phyloP scores from a whole-genome alignment of 495 filamentous ascomycete species.

The Hypoxylon lenormandii region DNA sequence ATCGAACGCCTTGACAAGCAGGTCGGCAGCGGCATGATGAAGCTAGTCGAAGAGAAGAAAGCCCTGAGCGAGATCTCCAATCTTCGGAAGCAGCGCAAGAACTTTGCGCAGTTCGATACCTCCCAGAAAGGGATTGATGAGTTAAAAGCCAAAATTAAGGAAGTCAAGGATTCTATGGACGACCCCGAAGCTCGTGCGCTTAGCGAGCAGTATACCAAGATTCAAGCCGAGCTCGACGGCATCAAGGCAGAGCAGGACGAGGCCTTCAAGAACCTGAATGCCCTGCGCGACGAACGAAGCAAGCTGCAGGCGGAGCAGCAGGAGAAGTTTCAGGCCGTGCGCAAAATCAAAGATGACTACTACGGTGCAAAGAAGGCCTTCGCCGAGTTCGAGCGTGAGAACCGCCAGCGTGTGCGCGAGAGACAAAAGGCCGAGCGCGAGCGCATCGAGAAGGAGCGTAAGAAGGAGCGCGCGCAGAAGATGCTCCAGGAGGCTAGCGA shows the following conservation, averaged over 20 bases:
- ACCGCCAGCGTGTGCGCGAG: slow-evolving; percentile 72
- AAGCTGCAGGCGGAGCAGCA: slow-evolving; percentile 84
- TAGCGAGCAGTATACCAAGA: slow-evolving; percentile 81
- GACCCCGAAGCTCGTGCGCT: slow-evolving; percentile 92
- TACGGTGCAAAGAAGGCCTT: slow-evolving; percentile 79
- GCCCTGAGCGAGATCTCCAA: slow-evolving; percentile 82
- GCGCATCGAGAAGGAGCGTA: slow-evolving; percentile 81
- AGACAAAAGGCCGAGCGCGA: slow-evolving; percentile 73
- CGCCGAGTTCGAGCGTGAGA: slow-evolving; percentile 82
- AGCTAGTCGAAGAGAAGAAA: slow-evolving; percentile 96
- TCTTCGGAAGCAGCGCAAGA: slow-evolving; percentile 88
- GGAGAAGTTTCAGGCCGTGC: slow-evolving; percentile 81
- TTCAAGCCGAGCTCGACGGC: slow-evolving; percentile 84
- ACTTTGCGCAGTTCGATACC: slow-evolving; percentile 83
- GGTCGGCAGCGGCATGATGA: slow-evolving; percentile 87
- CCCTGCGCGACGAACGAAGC: slow-evolving; percentile 88
- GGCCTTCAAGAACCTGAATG: slow-evolving; percentile 83
- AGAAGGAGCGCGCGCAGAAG: slow-evolving; percentile 85
- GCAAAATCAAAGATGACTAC: slow-evolving; percentile 86
- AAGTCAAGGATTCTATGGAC: slow-evolving; percentile 84
- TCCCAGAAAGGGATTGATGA: slow-evolving; percentile 85
- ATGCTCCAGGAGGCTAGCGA: slow-evolving; percentile 88
- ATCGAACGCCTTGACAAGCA: slow-evolving; percentile 82
- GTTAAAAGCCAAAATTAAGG: slow-evolving; percentile 83
- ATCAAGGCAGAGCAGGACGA: slow-evolving; percentile 92